Percentiles rank a stretch among this genome's conserved stretches.
Conservation (phyloP, 2,329 filamentous ascomycete species). For the Hymenoscyphus fructigenus region DNA sequence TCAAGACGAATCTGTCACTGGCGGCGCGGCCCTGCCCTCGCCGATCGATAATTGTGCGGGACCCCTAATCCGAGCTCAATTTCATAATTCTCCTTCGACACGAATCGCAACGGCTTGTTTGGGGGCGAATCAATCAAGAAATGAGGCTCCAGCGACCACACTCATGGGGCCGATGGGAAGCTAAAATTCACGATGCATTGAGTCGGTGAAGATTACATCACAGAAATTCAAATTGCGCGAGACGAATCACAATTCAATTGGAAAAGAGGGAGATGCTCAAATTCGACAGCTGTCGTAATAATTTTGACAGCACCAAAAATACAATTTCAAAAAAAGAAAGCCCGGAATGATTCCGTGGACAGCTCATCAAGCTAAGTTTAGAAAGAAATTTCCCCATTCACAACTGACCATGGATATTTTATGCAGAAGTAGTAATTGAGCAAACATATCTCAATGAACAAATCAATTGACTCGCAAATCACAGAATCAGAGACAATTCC, state of each 20-base stretch:
- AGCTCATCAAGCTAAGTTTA: conserved; percentile 1
- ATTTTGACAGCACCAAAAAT: not conserved
- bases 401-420: not conserved
- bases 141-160: not conserved
- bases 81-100: not conserved
- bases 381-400: not conserved
- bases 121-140: not conserved
- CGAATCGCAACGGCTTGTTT: conserved; percentile 1
- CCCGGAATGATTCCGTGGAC: not conserved
- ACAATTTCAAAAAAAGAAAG: not conserved
- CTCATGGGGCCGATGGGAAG: not conserved
- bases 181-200: not conserved
- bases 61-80: not conserved
- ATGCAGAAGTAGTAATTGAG: not conserved
- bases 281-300: not conserved
- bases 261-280: not conserved
- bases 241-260: not conserved
- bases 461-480: not conserved
- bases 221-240: not conserved
- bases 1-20: not conserved
- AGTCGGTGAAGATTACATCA: not conserved
- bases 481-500: not conserved
- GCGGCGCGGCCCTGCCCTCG: not conserved
- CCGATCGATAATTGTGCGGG: not conserved
- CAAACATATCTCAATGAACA: not conserved